Evolutionary conservation across 2,329 filamentous ascomycete genomes (phyloP), one percentile per base, ranked within the genome.

Genomic region (Penicillium sp.): DNA sequence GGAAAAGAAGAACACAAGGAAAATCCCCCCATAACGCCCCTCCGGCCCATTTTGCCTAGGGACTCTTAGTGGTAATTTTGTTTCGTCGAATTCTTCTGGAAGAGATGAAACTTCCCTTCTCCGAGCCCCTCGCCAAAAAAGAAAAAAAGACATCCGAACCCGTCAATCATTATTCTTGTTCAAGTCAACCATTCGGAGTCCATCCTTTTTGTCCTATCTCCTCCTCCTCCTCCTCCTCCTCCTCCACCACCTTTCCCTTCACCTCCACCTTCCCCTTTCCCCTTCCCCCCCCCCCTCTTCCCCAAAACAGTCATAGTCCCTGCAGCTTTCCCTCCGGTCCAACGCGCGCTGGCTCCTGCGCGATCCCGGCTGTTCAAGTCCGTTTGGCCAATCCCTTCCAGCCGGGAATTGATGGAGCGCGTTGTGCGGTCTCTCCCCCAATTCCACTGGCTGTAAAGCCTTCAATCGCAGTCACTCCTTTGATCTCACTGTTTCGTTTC

Each of bases 281-380:
- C 45, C 33, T 38, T 44, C 42, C 37, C 31, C 35, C 30, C 39
- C 33, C 39, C 43, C 45, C 30, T 29, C 36, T 38, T 27, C 37
- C 43, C 32, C 39, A 38, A 44, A 51, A 43, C 37, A 8, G 27
- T 31, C 35, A 48, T 49, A 53, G 56, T 54, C 53, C 56, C 59
- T 63, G 60, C 60, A 60, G 59, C 59, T 56, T 57, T 50, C 58
- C 57, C 47, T 41, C 39, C 41, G 32, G 38, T 40, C 41, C 39
- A 45, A 45, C 49, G 49, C 46, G 47, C 43, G 32, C 39, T 46
- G 38, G 28, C 15, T 51, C 39, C 45, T 55, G 50, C 50, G 50
- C 46, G 46, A 56, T 54, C 48, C 52, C 52, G 50, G 48, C 45
- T 49, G 48, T 30, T 53, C 39, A 45, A 53, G 36, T 45, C 46